These are phyloP conservation scores for Paxillus rubicundulus DNA, from an alignment of 768 basidiomycete genomes.

Conservation along the genomic window DNA sequence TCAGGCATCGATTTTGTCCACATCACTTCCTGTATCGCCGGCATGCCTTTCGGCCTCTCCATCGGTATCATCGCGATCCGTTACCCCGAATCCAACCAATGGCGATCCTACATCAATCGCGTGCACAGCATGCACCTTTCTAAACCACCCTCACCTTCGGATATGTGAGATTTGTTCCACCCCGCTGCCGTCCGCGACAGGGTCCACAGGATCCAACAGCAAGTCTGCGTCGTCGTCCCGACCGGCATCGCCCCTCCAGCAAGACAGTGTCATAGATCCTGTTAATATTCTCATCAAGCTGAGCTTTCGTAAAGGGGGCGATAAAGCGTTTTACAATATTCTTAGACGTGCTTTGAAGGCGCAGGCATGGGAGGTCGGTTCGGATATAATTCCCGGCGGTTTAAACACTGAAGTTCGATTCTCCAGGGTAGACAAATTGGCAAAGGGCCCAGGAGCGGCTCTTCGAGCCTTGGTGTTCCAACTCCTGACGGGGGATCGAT, in stretches of 20 bases:
- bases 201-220: slow-evolving; percentile 28
- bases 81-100: slow-evolving; percentile 20
- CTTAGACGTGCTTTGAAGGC: slow-evolving; percentile 68
- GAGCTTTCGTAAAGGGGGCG: slow-evolving; percentile 91
- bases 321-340: slow-evolving; percentile 74
- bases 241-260: slow-evolving; percentile 48
- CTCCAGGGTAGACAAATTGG: slow-evolving; percentile 32
- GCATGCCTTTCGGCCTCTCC: slow-evolving; percentile 28
- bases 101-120: slow-evolving; percentile 38
- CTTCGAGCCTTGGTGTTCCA: slow-evolving; percentile 17
- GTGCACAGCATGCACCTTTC: slow-evolving; percentile 89
- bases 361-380: slow-evolving; percentile 72
- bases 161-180: slow-evolving; percentile 88
- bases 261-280: slow-evolving; percentile 25
- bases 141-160: slow-evolving; percentile 74
- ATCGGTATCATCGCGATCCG: slow-evolving; percentile 17
- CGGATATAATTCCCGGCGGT: background rate
- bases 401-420: slow-evolving; percentile 1
- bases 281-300: slow-evolving; percentile 62
- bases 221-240: slow-evolving; percentile 69
- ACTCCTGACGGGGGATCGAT: slow-evolving; percentile 18
- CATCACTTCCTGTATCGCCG: slow-evolving; percentile 40
- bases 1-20: slow-evolving; percentile 35
- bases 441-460: slow-evolving; percentile 16
- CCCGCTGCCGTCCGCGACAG: slow-evolving; percentile 44